These are phyloP conservation scores for Rhododendron henanense DNA, from an alignment of 148 eudicot genomes.

Conservation along the genomic window DNA sequence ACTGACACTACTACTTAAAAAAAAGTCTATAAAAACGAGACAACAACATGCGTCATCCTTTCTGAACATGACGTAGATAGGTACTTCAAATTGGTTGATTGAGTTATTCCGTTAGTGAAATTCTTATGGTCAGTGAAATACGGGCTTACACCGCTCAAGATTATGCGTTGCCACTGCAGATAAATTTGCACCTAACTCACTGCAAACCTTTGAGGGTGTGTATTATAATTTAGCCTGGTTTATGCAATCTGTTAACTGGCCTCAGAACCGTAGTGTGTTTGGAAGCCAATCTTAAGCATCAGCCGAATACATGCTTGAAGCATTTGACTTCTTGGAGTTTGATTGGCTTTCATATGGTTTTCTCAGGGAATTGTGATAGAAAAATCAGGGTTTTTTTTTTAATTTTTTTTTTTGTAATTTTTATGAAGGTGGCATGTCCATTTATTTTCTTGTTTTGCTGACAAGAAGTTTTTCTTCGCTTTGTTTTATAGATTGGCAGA, in stretches of 20 bases:
- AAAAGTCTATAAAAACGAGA: not conserved
- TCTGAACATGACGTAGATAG: not conserved
- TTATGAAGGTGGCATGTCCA: not conserved
- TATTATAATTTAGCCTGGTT: not conserved
- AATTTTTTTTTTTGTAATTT: too few relatives aligned
- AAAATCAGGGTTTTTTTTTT: not conserved
- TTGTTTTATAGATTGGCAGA: conserved; percentile 37
- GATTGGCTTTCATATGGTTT: not conserved
- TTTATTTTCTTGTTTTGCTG: not conserved
- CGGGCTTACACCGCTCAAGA: not conserved
- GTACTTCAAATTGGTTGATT: not conserved
- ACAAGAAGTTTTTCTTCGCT: not conserved
- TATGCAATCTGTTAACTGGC: not conserved
- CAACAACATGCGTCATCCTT: not conserved
- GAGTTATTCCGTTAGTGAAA: not conserved
- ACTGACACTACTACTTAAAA: not conserved
- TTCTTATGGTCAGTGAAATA: not conserved
- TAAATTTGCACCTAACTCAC: not conserved
- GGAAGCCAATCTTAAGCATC: not conserved
- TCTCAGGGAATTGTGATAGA: not conserved
- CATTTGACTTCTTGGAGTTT: not conserved
- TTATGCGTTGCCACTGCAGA: not conserved
- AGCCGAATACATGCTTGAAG: not conserved
- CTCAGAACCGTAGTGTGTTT: not conserved
- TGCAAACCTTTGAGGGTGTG: not conserved